These are phyloP conservation scores for Hymenoscyphus albidus DNA, from an alignment of 2,329 filamentous ascomycete genomes.

Conservation along the genomic window DNA sequence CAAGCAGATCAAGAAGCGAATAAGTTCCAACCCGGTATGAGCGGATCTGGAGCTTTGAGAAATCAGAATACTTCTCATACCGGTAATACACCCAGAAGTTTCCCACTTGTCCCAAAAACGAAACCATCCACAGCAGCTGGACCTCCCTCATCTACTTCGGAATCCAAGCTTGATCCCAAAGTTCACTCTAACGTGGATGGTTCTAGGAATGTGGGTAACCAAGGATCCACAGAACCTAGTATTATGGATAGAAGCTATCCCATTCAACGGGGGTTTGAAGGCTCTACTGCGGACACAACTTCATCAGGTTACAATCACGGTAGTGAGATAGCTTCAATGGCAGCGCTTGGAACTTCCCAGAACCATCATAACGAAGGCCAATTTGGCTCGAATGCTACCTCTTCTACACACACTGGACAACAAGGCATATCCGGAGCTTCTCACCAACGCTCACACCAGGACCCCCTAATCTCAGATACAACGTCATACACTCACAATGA, in stretches of 20 bases:
- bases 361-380: background rate
- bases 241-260: constrained; percentile 4
- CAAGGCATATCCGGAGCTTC: background rate
- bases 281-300: background rate
- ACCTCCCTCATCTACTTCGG: constrained; percentile 35
- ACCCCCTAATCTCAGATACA: background rate
- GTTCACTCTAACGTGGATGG: constrained; percentile 49
- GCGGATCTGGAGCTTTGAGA: constrained; percentile 42
- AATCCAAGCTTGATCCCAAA: constrained; percentile 50
- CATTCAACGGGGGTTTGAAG: background rate
- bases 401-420: background rate
- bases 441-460: background rate
- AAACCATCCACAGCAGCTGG: constrained; percentile 34
- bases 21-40: constrained; percentile 45
- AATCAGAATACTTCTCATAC: constrained; percentile 1
- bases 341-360: background rate
- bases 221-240: background rate
- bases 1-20: constrained; percentile 46
- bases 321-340: background rate
- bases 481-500: constrained; percentile 12
- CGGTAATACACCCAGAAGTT: background rate
- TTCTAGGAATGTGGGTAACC: constrained; percentile 45
- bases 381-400: background rate
- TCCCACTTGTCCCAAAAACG: background rate
- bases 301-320: background rate